Evolutionary conservation across 306 rosid genomes (phyloP).

Genomic region (Malus fusca): DNA sequence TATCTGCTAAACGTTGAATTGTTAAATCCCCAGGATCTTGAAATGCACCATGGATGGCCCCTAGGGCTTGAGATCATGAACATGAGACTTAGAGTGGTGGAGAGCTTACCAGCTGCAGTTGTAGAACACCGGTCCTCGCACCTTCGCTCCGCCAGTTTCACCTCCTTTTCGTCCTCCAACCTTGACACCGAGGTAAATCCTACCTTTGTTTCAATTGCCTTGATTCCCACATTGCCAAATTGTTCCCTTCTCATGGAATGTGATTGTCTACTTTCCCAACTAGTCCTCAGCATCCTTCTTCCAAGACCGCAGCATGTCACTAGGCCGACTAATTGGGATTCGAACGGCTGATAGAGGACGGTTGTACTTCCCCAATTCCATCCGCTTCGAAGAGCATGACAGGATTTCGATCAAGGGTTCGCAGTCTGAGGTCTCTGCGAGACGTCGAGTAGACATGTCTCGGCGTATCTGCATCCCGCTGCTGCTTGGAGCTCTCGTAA

Average conservation of each 20-base stretch:
- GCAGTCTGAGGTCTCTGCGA: conserved; percentile 21
- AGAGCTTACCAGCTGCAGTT: conserved; percentile 30
- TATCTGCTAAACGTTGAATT: not conserved
- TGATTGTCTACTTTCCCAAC: not conserved
- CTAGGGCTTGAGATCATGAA: conserved; percentile 63
- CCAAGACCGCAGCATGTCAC: conserved; percentile 63
- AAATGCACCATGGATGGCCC: conserved; percentile 68
- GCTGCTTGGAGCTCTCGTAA: conserved; percentile 34
- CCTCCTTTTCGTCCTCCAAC: conserved; percentile 75
- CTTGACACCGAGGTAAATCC: conserved; percentile 70
- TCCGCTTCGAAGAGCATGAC: conserved; percentile 28
- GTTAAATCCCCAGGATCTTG: conserved; percentile 36
- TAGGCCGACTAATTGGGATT: conserved; percentile 65
- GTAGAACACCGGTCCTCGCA: conserved; percentile 23
- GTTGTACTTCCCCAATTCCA: conserved; percentile 32
- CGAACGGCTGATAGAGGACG: conserved; percentile 39
- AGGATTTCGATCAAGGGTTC: conserved; percentile 7
- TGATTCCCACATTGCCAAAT: not conserved
- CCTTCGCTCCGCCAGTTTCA: conserved; percentile 54
- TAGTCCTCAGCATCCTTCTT: conserved; percentile 80
- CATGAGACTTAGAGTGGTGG: conserved; percentile 43
- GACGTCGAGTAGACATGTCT: conserved; percentile 24
- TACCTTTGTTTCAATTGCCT: not conserved
- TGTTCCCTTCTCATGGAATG: not conserved
- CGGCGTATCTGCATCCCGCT: conserved; percentile 44